phyloP scores from a whole-genome alignment of 306 rosid genomes.

The Alnus rubra region DNA sequence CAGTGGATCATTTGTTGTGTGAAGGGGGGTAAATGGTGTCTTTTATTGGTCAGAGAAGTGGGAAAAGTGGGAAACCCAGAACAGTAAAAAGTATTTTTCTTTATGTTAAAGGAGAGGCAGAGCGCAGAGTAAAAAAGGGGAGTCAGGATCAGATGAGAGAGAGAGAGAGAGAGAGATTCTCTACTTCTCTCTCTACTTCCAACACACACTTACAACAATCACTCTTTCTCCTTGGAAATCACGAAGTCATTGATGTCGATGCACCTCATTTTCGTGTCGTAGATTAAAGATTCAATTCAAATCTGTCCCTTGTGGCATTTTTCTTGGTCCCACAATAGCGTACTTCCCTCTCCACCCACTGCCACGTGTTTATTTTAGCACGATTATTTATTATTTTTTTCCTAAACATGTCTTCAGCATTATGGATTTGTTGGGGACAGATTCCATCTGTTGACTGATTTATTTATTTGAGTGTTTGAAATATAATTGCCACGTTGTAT shows the following conservation, averaged over 20 bases:
- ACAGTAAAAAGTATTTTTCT: constrained; percentile 35
- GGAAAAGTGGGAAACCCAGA: constrained; percentile 30
- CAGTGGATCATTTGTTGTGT: not conserved
- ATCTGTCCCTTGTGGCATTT: constrained; percentile 45
- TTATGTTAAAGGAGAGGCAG: constrained; percentile 7
- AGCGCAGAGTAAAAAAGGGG: no score
- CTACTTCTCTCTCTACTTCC: not conserved
- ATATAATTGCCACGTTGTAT: no score
- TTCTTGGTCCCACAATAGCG: constrained; percentile 31
- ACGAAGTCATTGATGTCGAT: constrained; percentile 43
- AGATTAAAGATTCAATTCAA: constrained; percentile 15
- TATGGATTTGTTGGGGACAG: not conserved
- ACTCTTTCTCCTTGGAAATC: constrained; percentile 31
- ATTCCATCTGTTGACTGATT: not conserved
- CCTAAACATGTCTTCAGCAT: no score
- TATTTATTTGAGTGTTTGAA: no score
- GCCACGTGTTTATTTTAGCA: not conserved
- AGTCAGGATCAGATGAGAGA: not conserved
- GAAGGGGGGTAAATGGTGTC: constrained; percentile 9
- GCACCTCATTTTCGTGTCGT: constrained; percentile 22
- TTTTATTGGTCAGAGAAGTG: constrained; percentile 41
- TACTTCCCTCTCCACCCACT: not conserved
- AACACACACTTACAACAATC: not conserved
- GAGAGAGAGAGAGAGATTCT: constrained; percentile 12
- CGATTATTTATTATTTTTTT: no score